Base-by-base conservation (phyloP, 1,284 basidiomycete genomes). In the Cystobasidiaceae sp. region DNA sequence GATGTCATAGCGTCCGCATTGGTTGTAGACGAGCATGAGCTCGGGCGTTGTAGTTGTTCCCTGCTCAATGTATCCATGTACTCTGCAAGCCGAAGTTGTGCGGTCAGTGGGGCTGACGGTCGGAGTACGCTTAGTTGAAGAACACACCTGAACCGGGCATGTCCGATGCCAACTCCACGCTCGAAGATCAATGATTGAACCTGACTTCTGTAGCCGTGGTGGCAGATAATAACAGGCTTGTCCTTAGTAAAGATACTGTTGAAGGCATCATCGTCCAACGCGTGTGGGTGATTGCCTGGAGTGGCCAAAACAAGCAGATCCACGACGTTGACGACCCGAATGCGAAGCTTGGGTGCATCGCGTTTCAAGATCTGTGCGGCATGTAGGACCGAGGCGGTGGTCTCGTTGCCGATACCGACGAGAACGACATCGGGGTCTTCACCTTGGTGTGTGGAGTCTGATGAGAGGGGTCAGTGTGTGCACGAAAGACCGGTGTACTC, bases 301-400 rank as follows among this genome's bases (percentile, higher is more conserved):
- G 83, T 83, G 39, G 72, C 70, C 21, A 93, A 81, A 66, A 92
- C 86, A 84, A 93, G 87, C 27, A 90, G 79, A 73, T 90, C 88
- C 49, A 74, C 70, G 28, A 77, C 52, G 64, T 75, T 76, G 68
- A 77, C 69, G 39, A 75, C 72, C 5, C 76, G 69, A 4, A 75
- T 70, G 3, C 75, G 68, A 2, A 76, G 58, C 17, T 78, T 68
- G 23, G 62, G 46, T 19, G 71, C 71, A 61, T 80, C 78, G 43
- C 71, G 59, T 45, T 67, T 69, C 28, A 77, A 70, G 21, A 74
- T 54, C 4, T 63, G 58, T 7, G 70, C 70, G 3, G 76, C 75
- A 4, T 71, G 77, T 56, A 82, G 73, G 23, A 79, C 76, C 66
- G 81, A 80, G 64, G 75, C 75, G 0, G 80, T 81, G 1, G 80